Evolutionary conservation across 306 rosid species (phyloP).

Genomic region (Sicyos edulis): DNA sequence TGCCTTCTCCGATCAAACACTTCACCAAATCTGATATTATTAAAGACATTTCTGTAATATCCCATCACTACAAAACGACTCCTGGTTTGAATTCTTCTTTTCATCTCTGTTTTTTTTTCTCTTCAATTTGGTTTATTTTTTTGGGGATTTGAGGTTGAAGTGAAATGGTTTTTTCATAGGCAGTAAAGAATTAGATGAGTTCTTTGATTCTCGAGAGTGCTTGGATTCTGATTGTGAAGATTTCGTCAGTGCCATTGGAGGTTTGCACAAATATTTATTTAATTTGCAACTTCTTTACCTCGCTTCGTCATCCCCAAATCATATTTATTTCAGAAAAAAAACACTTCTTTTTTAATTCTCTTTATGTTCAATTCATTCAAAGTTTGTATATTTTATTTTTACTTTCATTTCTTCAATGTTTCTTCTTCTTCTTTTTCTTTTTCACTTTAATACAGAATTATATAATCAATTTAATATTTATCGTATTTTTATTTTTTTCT

Average conservation of each 20-base stretch:
- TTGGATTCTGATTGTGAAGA: slow-evolving; percentile 18
- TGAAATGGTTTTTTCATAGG: not conserved
- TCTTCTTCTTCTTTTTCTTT: too few relatives aligned
- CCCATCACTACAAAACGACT: slow-evolving; percentile 1
- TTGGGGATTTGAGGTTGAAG: not conserved
- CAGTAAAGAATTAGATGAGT: slow-evolving; percentile 11
- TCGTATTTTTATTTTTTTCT: too few relatives aligned
- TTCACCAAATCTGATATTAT: not conserved
- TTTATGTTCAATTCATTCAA: not conserved
- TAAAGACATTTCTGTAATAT: slow-evolving; percentile 13
- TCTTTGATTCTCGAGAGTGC: slow-evolving; percentile 17
- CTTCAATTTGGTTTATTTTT: too few relatives aligned
- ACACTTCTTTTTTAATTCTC: not conserved
- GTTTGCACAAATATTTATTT: not conserved
- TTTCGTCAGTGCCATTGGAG: slow-evolving; percentile 20
- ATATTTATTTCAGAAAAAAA: not conserved
- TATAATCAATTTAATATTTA: too few relatives aligned
- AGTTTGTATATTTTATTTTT: too few relatives aligned
- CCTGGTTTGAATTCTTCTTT: slow-evolving; percentile 4
- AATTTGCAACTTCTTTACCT: too few relatives aligned
- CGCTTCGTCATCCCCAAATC: not conserved
- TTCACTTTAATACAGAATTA: too few relatives aligned
- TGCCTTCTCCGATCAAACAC: slow-evolving; percentile 7
- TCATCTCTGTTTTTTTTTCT: not conserved
- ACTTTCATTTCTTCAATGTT: too few relatives aligned